Evolutionary conservation across 176 grass and related monocot genomes (phyloP), one percentile per base, ranked within the genome.

Genomic region (Aegilops umbellulata): DNA sequence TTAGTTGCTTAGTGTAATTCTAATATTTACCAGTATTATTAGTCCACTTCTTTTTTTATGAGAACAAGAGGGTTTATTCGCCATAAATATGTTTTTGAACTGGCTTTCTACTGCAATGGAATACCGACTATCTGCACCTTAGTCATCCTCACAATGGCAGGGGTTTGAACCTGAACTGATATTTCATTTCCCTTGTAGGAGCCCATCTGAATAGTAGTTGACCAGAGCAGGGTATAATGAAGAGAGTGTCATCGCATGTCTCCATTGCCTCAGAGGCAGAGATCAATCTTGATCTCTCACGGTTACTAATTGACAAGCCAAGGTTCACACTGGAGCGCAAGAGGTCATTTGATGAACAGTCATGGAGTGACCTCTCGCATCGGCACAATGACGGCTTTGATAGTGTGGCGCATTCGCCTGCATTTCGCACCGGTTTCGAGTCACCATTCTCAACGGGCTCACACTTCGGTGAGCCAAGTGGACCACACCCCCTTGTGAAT

Each of bases 281-380:
- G 85, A 85, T 91, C 69, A 92, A 95, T 65, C 82, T 95, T 14
- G 89, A 97, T 35, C 88, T 87, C 55, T 92, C 89, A 2, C 86
- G 89, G 6, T 24, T 92, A n/a, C 63, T 87, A 11, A 81, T 88
- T 22, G 92, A 95, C 82, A 90, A 85, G 60, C 91, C 88, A 42
- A 90, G 86, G 14, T 57, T 86, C 53, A 80, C 80, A 7, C 67
- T 98, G 41, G 96, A 98, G 81, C 77, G 96, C 57, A 93, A 92
- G 86, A 80, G 89, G 72, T 98, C 96, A 24, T 90, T 98, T 22
- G 95, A 98, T 14, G 93, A 95, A 66, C 84, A 87, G 78, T 98
- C 95, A 22, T 88, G 90, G 85, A 95, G 90, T 20, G 93, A 95
- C 75, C 88, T 98, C 77, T 73, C 84, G 3, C 81, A 95, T 36